Base-by-base conservation (phyloP, 2,329 filamentous ascomycete genomes). In the Magnaporthales sp. region DNA sequence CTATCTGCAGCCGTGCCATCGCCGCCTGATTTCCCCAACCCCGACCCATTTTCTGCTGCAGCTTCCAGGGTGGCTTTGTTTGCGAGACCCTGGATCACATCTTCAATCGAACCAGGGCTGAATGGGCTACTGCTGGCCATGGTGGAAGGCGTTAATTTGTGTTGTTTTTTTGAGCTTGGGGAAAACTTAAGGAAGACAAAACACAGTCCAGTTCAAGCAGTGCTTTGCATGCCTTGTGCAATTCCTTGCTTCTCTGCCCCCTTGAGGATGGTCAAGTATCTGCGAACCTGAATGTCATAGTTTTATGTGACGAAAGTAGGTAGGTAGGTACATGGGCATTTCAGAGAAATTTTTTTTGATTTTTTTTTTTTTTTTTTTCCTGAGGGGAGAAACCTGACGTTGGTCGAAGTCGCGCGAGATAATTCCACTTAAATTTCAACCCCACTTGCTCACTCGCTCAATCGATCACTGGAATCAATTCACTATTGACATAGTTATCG, bases 71-170 rank as follows among this genome's bases (percentile, higher is more conserved):
- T 46, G 1, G 62, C 22, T 32, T 46, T 64, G 31, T 32, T 46
- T 11, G 66, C 69, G 60, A 67, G 66, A 26, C 63, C 66, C 19
- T 71, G 68, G 8, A 67, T 67, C 15, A 71, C 68, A 22, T 71
- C 68, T 56, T 70, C 61, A n/a, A 72, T 9, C 11, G 68, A 68
- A 9, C 54, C 54, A 22, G 54, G 54, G 54, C 24, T 22, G 13
- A 26, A 11, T 26, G 54, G 54, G n/a, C 24, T 58, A 9, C 11
- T 58, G 22, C n/a, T n/a, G 8, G 54, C 11, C n/a, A 58, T 58
- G 54, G 38, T 26, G 54, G 11, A 26, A 26, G 2, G 22, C n/a
- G 9, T 11, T 3, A 15, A 19, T 22, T 56, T 56, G 10, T 56
- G n/a, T 9, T 3, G 22, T 24, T 56, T 9, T 24, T 56, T 24